Percentiles rank a stretch among this genome's conserved stretches.
Conservation (phyloP, 2,329 filamentous ascomycete genomes). For the Diaporthe longicolla region DNA sequence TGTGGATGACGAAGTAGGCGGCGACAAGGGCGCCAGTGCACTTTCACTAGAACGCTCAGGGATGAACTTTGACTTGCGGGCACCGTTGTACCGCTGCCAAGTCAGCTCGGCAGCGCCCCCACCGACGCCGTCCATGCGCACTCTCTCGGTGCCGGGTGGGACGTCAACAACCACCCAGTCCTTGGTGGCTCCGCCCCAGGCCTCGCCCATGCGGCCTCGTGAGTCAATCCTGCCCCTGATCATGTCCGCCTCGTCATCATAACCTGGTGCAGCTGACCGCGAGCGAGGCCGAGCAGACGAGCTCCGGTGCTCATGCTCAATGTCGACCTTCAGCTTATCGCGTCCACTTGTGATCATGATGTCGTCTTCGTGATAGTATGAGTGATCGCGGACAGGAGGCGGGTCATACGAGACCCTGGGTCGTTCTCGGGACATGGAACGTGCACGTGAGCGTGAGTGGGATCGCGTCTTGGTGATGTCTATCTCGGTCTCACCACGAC, state of each 20-base stretch:
- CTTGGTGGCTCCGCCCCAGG: constrained; percentile 79
- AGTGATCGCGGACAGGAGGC: constrained; percentile 58
- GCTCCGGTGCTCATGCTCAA: constrained; percentile 53
- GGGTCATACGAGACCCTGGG: constrained; percentile 43
- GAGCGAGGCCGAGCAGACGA: constrained; percentile 62
- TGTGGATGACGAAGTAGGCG: constrained; percentile 47
- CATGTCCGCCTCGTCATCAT: constrained; percentile 77
- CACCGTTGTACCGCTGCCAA: constrained; percentile 85
- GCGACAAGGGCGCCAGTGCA: constrained; percentile 52
- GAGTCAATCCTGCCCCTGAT: constrained; percentile 68
- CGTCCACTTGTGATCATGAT: constrained; percentile 73
- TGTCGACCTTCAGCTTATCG: constrained; percentile 61
- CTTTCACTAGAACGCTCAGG: constrained; percentile 71
- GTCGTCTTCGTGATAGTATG: constrained; percentile 72
- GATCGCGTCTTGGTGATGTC: constrained; percentile 64
- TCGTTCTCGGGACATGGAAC: constrained; percentile 55
- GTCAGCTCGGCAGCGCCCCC: constrained; percentile 82
- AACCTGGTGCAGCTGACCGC: constrained; percentile 66
- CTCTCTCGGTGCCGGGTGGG: constrained; percentile 84
- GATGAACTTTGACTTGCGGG: constrained; percentile 80
- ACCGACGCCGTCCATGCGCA: constrained; percentile 85
- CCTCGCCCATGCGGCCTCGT: constrained; percentile 79
- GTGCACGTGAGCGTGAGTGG: constrained; percentile 58
- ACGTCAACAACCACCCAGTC: constrained; percentile 89
- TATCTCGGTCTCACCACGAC: constrained; percentile 68